Evolutionary conservation across 352 stramenopile genomes (phyloP).

Genomic region (Globisporangium nagaii): DNA sequence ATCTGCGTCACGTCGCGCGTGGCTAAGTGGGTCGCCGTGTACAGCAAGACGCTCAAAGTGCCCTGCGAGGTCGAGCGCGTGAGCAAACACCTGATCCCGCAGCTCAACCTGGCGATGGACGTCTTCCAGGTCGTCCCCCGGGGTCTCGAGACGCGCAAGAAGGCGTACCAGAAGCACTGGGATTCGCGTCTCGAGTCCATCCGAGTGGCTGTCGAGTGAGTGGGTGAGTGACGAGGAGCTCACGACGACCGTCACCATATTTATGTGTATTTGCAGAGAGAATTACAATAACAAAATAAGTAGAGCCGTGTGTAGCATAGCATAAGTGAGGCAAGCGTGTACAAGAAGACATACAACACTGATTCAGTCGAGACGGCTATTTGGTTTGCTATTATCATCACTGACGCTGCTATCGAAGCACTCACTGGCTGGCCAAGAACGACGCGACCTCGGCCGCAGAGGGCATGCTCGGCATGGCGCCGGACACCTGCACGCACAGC

Average conservation of each 20-base stretch:
- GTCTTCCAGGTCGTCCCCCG: constrained; percentile 32
- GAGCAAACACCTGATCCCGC: constrained; percentile 22
- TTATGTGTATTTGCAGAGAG: neutral
- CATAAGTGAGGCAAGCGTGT: neutral
- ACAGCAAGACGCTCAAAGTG: constrained; percentile 17
- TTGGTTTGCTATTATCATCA: too few relatives aligned
- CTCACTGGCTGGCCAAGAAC: constrained; percentile 20
- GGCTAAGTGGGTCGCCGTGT: constrained; percentile 29
- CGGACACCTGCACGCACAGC: constrained; percentile 56
- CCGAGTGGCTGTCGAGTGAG: constrained; percentile 9
- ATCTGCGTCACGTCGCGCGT: constrained; percentile 43
- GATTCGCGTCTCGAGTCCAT: constrained; percentile 9
- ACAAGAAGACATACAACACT: neutral
- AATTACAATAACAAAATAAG: neutral
- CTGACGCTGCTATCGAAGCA: too few relatives aligned
- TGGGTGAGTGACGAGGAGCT: too few relatives aligned
- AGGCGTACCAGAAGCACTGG: constrained; percentile 22
- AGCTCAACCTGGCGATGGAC: constrained; percentile 30
- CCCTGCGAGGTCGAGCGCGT: constrained; percentile 23
- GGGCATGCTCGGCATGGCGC: constrained; percentile 68
- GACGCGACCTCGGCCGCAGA: constrained; percentile 22
- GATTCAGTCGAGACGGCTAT: too few relatives aligned
- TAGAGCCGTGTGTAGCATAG: neutral
- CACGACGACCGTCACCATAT: neutral
- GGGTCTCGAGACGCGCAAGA: constrained; percentile 30